Evolutionary conservation across 768 basidiomycete species (phyloP).

Genomic region (Tylopilus plumbeoviolaceoides): DNA sequence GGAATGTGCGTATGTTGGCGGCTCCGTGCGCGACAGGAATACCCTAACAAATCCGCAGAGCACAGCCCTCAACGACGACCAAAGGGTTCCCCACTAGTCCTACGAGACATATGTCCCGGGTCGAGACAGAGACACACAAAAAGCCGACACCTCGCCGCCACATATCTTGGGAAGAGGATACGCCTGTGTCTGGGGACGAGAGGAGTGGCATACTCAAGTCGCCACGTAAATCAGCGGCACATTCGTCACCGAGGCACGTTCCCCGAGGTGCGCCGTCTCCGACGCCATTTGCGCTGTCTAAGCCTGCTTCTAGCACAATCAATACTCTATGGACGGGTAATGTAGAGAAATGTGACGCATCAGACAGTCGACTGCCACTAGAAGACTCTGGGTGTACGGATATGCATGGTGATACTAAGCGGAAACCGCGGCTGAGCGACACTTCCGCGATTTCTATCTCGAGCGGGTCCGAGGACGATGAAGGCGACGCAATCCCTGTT

Average conservation of each 20-base stretch:
- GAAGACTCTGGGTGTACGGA: background rate
- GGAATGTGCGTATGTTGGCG: conserved; percentile 46
- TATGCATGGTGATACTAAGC: background rate
- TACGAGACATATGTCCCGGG: background rate
- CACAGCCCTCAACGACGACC: conserved; percentile 68
- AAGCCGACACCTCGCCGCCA: conserved; percentile 1
- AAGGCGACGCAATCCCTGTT: background rate
- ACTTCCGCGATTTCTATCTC: conserved; percentile 23
- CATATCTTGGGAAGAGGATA: conserved; percentile 4
- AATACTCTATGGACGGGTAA: background rate
- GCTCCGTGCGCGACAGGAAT: conserved; percentile 6
- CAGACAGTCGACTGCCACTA: background rate
- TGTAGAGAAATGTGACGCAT: background rate
- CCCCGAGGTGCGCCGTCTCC: conserved; percentile 7
- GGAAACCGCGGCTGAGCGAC: conserved; percentile 10
- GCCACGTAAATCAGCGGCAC: conserved; percentile 22
- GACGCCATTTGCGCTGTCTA: background rate
- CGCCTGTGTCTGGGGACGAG: conserved; percentile 3
- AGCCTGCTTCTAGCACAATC: background rate
- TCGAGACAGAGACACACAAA: background rate
- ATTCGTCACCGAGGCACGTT: conserved; percentile 24
- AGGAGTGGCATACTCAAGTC: conserved; percentile 15
- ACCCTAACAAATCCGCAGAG: conserved; percentile 38
- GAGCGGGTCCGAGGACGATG: conserved; percentile 26
- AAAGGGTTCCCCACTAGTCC: conserved; percentile 16